Base-by-base conservation (phyloP, 169 alveolate genomes). In the Condylostoma magnum region DNA sequence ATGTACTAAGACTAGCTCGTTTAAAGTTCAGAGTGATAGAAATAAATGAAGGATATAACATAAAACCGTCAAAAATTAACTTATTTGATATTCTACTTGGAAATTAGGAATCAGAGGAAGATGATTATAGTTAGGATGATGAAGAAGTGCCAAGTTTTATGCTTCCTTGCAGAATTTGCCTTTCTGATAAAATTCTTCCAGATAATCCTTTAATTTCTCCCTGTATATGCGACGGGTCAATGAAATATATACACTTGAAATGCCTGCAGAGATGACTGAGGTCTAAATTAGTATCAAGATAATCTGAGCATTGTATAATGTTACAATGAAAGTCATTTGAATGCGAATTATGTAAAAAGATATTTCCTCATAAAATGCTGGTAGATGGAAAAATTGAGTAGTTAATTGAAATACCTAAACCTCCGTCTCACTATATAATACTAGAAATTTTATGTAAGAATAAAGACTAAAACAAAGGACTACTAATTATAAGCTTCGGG, bases 151-250 rank as follows among this genome's bases (percentile, higher is more conserved):
- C 6, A 15, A 4, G 41, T 18, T 60, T n/a, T 47, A 47, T 22
- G 2, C 57, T 60, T 0, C 72, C 72, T 25, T 95, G 99, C 76
- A 81, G 98, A 70, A 93, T 96, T 47, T 96, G 99, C 48, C 84
- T 96, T 51, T 90, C 87, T 31, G 80, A 70, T 4, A 90, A 85
- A 18, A 92, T 91, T 15, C 15, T 66, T 3, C 25, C 34, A 22
- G 82, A 78, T 37, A 94, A 94, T 77, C 99, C 99, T 8, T 94
- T 97, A 72, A 89, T 98, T 46, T 82, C 96, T 15, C 99, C 99
- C 2, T 98, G 99, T 70, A 93, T 90, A 52, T 98, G 99, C 77
- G 85, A 89, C 66, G 99, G 99, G 1, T 91, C 99, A 15, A 91
- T 96, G 97, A 90, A 91, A 67, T 95, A 84, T 77, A 96, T 96